phyloP scores from a whole-genome alignment of 2,329 filamentous ascomycete species.

The Knufia fluminis region DNA sequence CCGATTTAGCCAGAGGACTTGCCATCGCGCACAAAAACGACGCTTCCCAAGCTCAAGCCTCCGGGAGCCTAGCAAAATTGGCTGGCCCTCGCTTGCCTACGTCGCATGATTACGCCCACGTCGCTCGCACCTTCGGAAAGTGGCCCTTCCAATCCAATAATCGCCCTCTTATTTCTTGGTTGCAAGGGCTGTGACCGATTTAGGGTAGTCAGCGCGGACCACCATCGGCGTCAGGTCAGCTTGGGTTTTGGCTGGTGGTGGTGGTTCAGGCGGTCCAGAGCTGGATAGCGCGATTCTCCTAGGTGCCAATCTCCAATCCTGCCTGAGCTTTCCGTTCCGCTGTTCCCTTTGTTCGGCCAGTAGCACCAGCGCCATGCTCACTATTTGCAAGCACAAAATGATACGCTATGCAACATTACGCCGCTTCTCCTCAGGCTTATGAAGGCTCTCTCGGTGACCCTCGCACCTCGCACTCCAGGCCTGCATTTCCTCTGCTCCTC shows the following conservation, averaged over 20 bases:
- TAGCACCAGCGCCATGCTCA: not conserved
- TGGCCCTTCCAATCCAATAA: not conserved
- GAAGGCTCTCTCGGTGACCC: not conserved
- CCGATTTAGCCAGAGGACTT: not conserved
- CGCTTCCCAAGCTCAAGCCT: not conserved
- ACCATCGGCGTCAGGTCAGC: constrained; percentile 1
- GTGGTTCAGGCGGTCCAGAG: not conserved
- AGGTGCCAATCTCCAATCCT: constrained; percentile 1
- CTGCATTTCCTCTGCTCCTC: constrained; percentile 8
- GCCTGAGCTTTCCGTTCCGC: constrained; percentile 9
- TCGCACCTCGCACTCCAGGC: not conserved
- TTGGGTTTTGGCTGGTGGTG: not conserved
- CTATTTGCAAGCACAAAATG: not conserved
- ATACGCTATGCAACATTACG: constrained; percentile 1
- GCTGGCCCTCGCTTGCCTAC: not conserved
- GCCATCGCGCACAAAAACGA: not conserved
- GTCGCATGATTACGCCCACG: not conserved
- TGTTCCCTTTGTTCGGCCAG: not conserved
- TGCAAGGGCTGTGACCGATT: not conserved
- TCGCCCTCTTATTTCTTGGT: not conserved
- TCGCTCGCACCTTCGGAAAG: not conserved
- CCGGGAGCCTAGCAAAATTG: not conserved
- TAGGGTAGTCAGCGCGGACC: not conserved
- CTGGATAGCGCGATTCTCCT: not conserved
- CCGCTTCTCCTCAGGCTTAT: constrained; percentile 5